Conservation (phyloP, 176 grass and related monocot species). For the Bothriochloa decipiens region DNA sequence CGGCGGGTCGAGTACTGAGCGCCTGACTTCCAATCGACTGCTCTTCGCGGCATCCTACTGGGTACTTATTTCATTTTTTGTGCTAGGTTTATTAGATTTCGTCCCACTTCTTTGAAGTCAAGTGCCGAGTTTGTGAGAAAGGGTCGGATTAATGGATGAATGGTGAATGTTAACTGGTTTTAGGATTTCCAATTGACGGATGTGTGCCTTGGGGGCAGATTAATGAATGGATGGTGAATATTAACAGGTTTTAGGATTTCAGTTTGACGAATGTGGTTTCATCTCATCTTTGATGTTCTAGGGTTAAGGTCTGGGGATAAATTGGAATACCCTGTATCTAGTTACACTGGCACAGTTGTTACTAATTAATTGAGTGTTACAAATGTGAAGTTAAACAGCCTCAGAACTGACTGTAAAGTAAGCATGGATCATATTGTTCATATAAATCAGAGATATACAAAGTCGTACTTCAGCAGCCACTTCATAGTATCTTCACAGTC, state of each 20-base stretch:
- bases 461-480: not conserved
- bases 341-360: not conserved
- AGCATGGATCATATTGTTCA: not conserved
- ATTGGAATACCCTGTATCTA: not conserved
- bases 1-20: not conserved
- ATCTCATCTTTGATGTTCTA: no score
- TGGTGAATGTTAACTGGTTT: not conserved
- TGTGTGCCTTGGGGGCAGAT: no score
- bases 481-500: not conserved
- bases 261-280: no score
- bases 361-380: not conserved
- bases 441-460: not conserved
- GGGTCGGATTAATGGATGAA: not conserved
- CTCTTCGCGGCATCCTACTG: not conserved
- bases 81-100: not conserved
- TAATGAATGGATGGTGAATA: no score
- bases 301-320: not conserved
- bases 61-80: not conserved
- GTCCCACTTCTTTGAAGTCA: not conserved
- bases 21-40: not conserved
- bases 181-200: not conserved
- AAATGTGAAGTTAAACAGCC: not conserved
- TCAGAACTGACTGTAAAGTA: not conserved
- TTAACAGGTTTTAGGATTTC: no score
- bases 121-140: not conserved